Percentiles rank a stretch among this genome's conserved stretches.
These are phyloP conservation scores for Fusarium solani-melongenae DNA, from an alignment of 2,329 filamentous ascomycete genomes.

Conservation along the genomic window DNA sequence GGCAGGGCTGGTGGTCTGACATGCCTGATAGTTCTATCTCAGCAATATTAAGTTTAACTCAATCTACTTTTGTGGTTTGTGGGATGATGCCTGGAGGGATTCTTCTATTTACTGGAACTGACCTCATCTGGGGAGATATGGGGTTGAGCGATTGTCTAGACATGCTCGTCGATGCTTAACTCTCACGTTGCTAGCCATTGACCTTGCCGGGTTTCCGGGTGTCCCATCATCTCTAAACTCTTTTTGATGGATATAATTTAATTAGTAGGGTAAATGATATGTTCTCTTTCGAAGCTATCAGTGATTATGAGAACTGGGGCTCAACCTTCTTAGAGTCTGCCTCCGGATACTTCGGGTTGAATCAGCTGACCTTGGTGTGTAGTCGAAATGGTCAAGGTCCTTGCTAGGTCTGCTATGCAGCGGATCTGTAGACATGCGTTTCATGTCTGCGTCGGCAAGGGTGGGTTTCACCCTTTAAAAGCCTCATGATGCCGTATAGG, in stretches of 20 bases:
- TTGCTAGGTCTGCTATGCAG: constrained; percentile 15
- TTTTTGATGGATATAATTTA: too few relatives aligned
- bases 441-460: constrained; percentile 10
- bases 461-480: too few relatives aligned
- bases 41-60: not conserved
- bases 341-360: not conserved
- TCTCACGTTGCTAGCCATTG: not conserved
- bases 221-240: too few relatives aligned
- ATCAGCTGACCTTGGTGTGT: not conserved
- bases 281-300: not conserved
- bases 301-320: not conserved
- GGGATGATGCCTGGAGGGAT: not conserved
- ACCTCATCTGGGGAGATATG: not conserved
- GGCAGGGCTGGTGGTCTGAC: not conserved
- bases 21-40: not conserved
- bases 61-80: not conserved
- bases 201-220: not conserved
- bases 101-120: not conserved
- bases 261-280: not conserved
- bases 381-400: constrained; percentile 6
- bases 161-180: not conserved
- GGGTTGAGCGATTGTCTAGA: not conserved
- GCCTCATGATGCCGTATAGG: too few relatives aligned
- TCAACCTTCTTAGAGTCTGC: too few relatives aligned
- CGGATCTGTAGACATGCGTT: constrained; percentile 18